phyloP scores from a whole-genome alignment of 2,329 filamentous ascomycete genomes.

The Fusarium penzigii region DNA sequence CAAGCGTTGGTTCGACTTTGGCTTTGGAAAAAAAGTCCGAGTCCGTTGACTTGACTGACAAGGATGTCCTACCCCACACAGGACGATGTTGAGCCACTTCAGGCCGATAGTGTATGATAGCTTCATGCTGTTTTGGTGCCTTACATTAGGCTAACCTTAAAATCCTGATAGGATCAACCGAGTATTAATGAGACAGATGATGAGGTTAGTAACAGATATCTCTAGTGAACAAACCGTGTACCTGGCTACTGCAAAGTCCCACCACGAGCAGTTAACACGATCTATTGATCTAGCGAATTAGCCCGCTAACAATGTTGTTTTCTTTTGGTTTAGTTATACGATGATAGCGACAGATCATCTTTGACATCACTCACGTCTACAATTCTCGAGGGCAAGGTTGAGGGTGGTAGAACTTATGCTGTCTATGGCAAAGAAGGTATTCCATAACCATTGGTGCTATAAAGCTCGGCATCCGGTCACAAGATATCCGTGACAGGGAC shows the following conservation, averaged over 20 bases:
- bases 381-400: conserved; percentile 24
- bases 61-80: background rate
- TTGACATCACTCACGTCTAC: conserved; percentile 31
- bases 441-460: background rate
- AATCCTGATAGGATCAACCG: conserved; percentile 4
- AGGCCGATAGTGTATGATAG: background rate
- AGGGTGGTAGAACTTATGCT: conserved; percentile 37
- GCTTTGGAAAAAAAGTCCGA: background rate
- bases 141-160: background rate
- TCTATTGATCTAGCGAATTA: background rate
- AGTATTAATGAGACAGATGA: conserved; percentile 11
- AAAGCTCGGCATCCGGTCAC: too few species aligned
- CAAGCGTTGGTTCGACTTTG: too few species aligned
- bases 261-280: too few species aligned
- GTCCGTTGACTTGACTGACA: background rate
- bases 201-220: conserved; percentile 14
- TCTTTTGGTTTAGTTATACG: conserved; percentile 7
- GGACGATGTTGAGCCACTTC: background rate
- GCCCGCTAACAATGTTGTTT: conserved; percentile 6
- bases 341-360: conserved; percentile 20
- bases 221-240: too few species aligned
- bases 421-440: conserved; percentile 38
- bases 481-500: background rate
- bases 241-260: too few species aligned
- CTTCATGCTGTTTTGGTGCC: background rate